Percentiles rank a stretch among this genome's conserved stretches.
These are phyloP conservation scores for Candida railenensis DNA, from an alignment of 805 yeast genomes.

Conservation along the genomic window DNA sequence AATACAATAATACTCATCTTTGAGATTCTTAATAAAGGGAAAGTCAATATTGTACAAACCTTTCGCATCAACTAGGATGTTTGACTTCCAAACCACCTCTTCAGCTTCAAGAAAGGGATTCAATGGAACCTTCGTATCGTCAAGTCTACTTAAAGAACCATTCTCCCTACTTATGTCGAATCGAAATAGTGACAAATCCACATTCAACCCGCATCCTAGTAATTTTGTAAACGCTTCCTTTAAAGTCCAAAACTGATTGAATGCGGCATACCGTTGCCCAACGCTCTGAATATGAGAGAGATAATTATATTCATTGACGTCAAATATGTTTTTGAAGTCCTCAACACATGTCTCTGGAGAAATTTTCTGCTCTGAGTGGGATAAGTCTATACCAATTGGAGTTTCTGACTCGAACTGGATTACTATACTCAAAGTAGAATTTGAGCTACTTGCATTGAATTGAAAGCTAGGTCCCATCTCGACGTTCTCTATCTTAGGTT, in stretches of 20 bases:
- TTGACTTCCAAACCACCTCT: neutral
- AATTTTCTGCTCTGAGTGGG: conserved; percentile 30
- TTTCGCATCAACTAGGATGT: neutral
- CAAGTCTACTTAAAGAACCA: too few relatives aligned
- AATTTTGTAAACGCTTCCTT: conserved; percentile 75
- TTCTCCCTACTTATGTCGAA: conserved; percentile 9
- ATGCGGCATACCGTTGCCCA: conserved; percentile 24
- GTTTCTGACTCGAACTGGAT: conserved; percentile 24
- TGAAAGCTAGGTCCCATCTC: conserved; percentile 20
- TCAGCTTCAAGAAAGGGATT: neutral
- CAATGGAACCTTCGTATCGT: too few relatives aligned
- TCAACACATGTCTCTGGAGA: conserved; percentile 26
- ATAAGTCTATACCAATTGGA: conserved; percentile 38
- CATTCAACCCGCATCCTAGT: conserved; percentile 55
- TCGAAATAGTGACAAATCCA: conserved; percentile 19
- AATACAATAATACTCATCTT: conserved; percentile 1
- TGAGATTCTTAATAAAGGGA: neutral
- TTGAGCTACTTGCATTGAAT: conserved; percentile 64
- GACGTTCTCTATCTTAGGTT: conserved; percentile 39
- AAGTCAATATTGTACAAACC: neutral
- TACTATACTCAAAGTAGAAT: conserved; percentile 46
- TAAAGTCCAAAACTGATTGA: conserved; percentile 72
- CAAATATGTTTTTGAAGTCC: conserved; percentile 44
- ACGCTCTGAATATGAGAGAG: conserved; percentile 20
- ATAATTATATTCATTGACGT: conserved; percentile 28